These are phyloP conservation scores for Iberis amara DNA, from an alignment of 441 rosid species.

Conservation along the genomic window DNA sequence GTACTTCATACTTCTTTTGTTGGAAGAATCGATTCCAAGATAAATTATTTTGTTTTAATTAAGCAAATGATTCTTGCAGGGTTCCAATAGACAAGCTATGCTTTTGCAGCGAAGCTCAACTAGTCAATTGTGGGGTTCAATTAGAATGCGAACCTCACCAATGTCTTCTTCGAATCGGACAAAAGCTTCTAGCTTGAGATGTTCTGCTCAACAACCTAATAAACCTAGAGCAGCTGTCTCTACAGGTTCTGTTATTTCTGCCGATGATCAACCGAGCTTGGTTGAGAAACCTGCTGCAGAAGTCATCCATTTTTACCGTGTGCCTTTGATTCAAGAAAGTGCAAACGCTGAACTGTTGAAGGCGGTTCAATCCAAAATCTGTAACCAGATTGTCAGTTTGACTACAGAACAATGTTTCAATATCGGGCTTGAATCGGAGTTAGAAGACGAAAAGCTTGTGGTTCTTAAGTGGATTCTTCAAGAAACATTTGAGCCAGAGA, in stretches of 20 bases:
- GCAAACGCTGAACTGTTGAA: slow-evolving; percentile 64
- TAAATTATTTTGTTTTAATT: neutral
- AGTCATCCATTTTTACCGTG: slow-evolving; percentile 67
- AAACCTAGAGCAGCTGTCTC: slow-evolving; percentile 45
- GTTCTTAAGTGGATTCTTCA: slow-evolving; percentile 80
- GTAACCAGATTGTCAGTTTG: slow-evolving; percentile 64
- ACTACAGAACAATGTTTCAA: slow-evolving; percentile 84
- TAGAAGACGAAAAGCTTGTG: slow-evolving; percentile 45
- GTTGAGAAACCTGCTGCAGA: slow-evolving; percentile 46
- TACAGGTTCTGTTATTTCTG: slow-evolving; percentile 29
- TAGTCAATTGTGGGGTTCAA: slow-evolving; percentile 47
- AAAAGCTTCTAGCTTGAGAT: slow-evolving; percentile 42
- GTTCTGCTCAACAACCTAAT: slow-evolving; percentile 38
- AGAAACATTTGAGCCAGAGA: slow-evolving; percentile 91
- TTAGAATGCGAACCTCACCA: slow-evolving; percentile 27
- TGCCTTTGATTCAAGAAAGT: slow-evolving; percentile 75
- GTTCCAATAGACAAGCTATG: slow-evolving; percentile 53
- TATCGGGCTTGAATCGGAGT: slow-evolving; percentile 46
- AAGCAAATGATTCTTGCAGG: slow-evolving; percentile 40
- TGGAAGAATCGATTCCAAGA: slow-evolving; percentile 4
- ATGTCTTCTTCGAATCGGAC: slow-evolving; percentile 21
- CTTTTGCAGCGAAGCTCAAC: slow-evolving; percentile 39
- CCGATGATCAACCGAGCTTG: slow-evolving; percentile 40
- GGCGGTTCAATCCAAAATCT: slow-evolving; percentile 54
- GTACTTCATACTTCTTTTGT: no score